phyloP scores from a whole-genome alignment of 768 basidiomycete genomes.

The Boletus tylopilopsis region DNA sequence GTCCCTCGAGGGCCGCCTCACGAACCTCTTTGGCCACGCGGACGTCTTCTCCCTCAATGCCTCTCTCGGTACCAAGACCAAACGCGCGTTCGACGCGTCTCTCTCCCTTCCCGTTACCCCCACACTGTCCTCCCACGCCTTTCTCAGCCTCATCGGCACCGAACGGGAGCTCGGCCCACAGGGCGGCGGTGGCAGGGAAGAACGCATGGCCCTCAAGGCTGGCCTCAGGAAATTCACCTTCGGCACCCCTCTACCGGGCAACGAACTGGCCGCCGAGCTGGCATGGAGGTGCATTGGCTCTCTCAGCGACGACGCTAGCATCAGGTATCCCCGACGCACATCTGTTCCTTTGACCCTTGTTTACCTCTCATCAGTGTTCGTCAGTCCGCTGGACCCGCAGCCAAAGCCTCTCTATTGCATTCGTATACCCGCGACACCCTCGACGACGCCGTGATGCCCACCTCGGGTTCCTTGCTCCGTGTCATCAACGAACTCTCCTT shows the following conservation, averaged over 20 bases:
- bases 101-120: slow-evolving; percentile 58
- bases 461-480: slow-evolving; percentile 20
- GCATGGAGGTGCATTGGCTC: slow-evolving; percentile 71
- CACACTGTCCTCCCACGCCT: slow-evolving; percentile 63
- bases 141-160: slow-evolving; percentile 65
- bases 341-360: not conserved
- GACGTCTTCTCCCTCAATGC: slow-evolving; percentile 83
- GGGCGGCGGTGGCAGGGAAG: slow-evolving; percentile 26
- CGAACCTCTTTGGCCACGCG: slow-evolving; percentile 89
- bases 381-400: slow-evolving; percentile 70
- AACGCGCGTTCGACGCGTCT: slow-evolving; percentile 73
- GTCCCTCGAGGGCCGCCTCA: slow-evolving; percentile 77
- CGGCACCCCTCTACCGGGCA: slow-evolving; percentile 29
- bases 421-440: slow-evolving; percentile 59
- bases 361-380: slow-evolving; percentile 57
- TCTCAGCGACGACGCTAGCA: slow-evolving; percentile 71
- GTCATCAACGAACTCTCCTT: slow-evolving; percentile 21
- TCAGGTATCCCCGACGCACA: slow-evolving; percentile 49
- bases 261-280: slow-evolving; percentile 85
- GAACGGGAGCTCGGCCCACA: slow-evolving; percentile 64
- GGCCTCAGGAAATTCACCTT: slow-evolving; percentile 36
- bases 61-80: slow-evolving; percentile 84
- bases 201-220: slow-evolving; percentile 65
- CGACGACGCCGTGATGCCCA: slow-evolving; percentile 26
- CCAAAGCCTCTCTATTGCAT: slow-evolving; percentile 84